Evolutionary conservation across 257 asterid species (phyloP), one percentile per base, ranked within the genome.

Genomic region (Phtheirospermum japonicum): DNA sequence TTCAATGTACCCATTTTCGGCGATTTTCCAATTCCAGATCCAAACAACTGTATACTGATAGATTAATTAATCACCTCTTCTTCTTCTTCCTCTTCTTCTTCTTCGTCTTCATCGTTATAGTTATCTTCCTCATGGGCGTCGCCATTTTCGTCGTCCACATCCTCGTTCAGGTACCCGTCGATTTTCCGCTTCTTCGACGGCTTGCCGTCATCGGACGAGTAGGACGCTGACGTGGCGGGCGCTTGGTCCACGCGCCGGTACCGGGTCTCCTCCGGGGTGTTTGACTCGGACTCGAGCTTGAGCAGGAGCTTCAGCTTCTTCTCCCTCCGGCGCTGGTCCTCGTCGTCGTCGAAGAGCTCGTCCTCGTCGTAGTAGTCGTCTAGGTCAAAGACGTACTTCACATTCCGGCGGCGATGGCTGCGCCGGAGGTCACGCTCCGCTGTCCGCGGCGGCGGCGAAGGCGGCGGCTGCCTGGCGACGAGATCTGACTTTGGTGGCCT

Each of bases 351-450:
- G 61, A 81, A 85, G 31, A 82, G 77, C 73, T 87, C 96, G 65
- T 85, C 92, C 73, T 94, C 99, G 71, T 88, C 97, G 57, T 87
- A 81, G 79, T 89, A 93, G 70, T 94, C 99, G 75, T 94, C 97
- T 69, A 87, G 88, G 80, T 85, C 95, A 75, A 94, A 81, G 56
- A 84, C 85, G 79, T 84, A 90, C 89, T 85, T 85, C 54, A 84
- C 96, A 75, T 72, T 90, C 75, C 99, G 83, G 51, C 90, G 95
- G 60, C 99, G 95, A 36, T 65, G 75, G 69, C 99, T 93, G 64
- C 99, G 86, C 32, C 99, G 85, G 2, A 83, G 73, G 73, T 85
- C 97, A 3, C 79, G 61, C 50, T 73, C 95, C 70, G 76, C 28
- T 23, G 28, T 23, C 3, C 3, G 19, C 57, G 61, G 65, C 64